Evolutionary conservation across 1,139 yeast genomes (phyloP).

Genomic region (Protomyces lactucae-debilis): DNA sequence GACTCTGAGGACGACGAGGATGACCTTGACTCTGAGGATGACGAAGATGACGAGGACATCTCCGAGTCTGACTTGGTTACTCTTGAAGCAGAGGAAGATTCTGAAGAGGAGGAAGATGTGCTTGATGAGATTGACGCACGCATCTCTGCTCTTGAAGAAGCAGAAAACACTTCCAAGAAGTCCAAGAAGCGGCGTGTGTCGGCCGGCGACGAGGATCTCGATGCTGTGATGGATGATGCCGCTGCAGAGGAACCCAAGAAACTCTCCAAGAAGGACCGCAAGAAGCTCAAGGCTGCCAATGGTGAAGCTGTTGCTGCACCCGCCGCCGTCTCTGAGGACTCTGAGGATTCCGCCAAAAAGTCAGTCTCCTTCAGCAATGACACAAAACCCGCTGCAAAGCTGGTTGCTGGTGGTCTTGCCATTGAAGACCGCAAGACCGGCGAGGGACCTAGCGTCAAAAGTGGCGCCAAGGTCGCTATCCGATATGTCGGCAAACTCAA

Average conservation of each 20-base stretch:
- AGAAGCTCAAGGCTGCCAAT: slow-evolving; percentile 35
- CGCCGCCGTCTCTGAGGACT: slow-evolving; percentile 26
- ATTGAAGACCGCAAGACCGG: slow-evolving; percentile 91
- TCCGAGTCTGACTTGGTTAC: slow-evolving; percentile 31
- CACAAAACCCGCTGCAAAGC: slow-evolving; percentile 40
- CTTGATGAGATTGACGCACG: slow-evolving; percentile 51
- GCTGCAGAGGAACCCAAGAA: slow-evolving; percentile 34
- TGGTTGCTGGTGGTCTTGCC: slow-evolving; percentile 86
- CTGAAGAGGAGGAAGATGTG: slow-evolving; percentile 43
- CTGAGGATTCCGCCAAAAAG: slow-evolving; percentile 49
- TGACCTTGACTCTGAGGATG: slow-evolving; percentile 89
- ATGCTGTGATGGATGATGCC: slow-evolving; percentile 33
- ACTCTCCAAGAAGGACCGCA: slow-evolving; percentile 39
- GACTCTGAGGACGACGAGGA: slow-evolving; percentile 63
- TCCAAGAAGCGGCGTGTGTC: slow-evolving; percentile 47
- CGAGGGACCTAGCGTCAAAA: slow-evolving; percentile 80
- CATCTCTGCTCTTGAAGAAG: slow-evolving; percentile 38
- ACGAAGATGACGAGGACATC: slow-evolving; percentile 53
- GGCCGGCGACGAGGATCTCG: slow-evolving; percentile 38
- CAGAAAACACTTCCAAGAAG: slow-evolving; percentile 37
- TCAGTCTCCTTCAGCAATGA: slow-evolving; percentile 83
- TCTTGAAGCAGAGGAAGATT: slow-evolving; percentile 22
- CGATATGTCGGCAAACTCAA: slow-evolving; percentile 96
- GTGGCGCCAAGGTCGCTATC: slow-evolving; percentile 87
- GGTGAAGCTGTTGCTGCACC: slow-evolving; percentile 35